Evolutionary conservation across 306 rosid genomes (phyloP), one percentile per base, ranked within the genome.

Genomic region (Dalbergia cochinchinensis): DNA sequence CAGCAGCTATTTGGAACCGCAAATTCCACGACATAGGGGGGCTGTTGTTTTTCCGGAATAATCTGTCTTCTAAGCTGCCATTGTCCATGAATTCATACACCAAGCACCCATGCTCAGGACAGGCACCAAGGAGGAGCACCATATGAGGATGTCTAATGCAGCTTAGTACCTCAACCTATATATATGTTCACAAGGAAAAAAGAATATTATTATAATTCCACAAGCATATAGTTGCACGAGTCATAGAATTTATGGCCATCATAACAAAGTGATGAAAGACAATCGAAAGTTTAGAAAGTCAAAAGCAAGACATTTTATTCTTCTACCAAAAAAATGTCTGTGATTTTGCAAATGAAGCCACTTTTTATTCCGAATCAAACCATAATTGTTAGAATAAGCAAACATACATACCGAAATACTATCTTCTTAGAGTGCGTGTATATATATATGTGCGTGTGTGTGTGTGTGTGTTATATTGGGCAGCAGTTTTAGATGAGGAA

Each of bases 101-200:
- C 87, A 95, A 85, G 82, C 98, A 93, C n/a, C 99, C 98, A 4
- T 85, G 89, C 39, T 93, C 99, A 4, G 99, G 94, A 84, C 98
- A 95, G 0, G 99, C 99, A 34, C 99, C 99, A 55, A 95, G 91
- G 83, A 95, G 94, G 73, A 95, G 99, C 35, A 96, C 99, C 98
- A 96, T 89, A 88, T 96, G 83, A 5, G 99, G 99, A 85, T 96
- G 97, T 82, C 97, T 87, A 20, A 93, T 91, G 83, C 86, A 71
- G 90, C 97, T 75, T 42, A 96, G 90, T 44, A 96, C 96, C 84
- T 96, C 99, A 84, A 96, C 88, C 99, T 95, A 75, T 78, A 67
- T 15, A 26, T 26, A 37, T 37, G 16, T 22, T 37, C 35, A 47
- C 19, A 8, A 69, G 8, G 64, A 57, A 70, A 80, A 76, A 73